phyloP scores from a whole-genome alignment of 1,284 basidiomycete genomes.

The Cryptococcus maquisensis region DNA sequence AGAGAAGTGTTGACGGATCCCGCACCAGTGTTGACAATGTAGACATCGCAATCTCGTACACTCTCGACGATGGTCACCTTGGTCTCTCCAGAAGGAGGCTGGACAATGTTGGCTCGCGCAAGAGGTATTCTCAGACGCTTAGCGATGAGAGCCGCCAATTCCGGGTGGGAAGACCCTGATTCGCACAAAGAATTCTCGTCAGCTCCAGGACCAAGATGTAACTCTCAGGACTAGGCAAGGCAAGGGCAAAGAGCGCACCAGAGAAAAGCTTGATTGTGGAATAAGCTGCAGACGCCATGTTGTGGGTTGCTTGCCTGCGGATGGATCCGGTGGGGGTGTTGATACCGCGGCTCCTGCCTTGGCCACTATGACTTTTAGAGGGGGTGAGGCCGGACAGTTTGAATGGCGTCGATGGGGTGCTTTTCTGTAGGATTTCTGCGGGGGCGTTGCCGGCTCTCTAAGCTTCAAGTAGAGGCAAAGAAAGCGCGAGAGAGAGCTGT shows the following conservation, averaged over 20 bases:
- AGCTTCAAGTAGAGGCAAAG: too few relatives aligned
- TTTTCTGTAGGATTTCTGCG: neutral
- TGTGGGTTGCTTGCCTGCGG: neutral
- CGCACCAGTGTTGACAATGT: slow-evolving; percentile 85
- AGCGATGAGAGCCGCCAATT: slow-evolving; percentile 89
- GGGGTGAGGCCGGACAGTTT: neutral
- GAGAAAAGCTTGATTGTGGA: slow-evolving; percentile 79
- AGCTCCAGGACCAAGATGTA: neutral
- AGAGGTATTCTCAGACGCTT: slow-evolving; percentile 81
- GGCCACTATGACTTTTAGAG: neutral
- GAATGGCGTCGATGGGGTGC: neutral
- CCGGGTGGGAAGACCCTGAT: slow-evolving; percentile 87
- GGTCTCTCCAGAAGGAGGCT: slow-evolving; percentile 88
- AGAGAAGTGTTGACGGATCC: slow-evolving; percentile 72
- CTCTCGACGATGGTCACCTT: slow-evolving; percentile 89
- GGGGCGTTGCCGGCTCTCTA: too few relatives aligned
- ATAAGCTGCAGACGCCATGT: slow-evolving; percentile 45
- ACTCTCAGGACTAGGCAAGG: neutral
- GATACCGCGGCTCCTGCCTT: neutral
- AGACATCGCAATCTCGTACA: slow-evolving; percentile 97
- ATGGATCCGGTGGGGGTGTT: neutral
- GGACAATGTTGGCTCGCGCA: slow-evolving; percentile 75
- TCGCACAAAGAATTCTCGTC: neutral
- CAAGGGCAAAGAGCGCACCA: slow-evolving; percentile 56
- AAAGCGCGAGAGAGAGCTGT: neutral